Percentiles rank a stretch among this genome's conserved stretches.
Conservation (phyloP, 148 eudicot genomes). For the Cornus suecica region DNA sequence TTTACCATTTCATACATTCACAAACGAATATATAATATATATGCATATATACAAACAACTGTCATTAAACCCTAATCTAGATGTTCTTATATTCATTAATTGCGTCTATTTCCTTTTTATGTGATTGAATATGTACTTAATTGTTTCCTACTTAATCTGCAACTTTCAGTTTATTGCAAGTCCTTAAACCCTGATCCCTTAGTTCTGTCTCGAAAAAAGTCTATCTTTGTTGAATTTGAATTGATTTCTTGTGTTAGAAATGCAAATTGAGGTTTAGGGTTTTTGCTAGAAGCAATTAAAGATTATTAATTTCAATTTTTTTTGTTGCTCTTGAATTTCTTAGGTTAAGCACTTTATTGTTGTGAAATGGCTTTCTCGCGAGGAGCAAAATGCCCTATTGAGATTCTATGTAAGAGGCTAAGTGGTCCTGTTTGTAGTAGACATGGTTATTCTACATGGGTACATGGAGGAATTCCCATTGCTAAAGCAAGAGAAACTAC, state of each 20-base stretch:
- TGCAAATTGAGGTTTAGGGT: background rate
- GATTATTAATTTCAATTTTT: no score
- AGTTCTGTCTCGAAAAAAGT: background rate
- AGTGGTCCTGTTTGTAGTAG: slow-evolving; percentile 19
- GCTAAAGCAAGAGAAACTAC: slow-evolving; percentile 20
- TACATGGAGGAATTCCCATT: slow-evolving; percentile 25
- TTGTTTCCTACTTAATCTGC: background rate
- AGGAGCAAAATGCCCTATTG: background rate
- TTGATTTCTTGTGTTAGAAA: background rate
- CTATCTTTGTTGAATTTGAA: background rate
- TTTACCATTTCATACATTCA: no score
- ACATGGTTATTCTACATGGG: slow-evolving; percentile 40
- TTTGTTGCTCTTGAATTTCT: background rate
- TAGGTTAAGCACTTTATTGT: background rate
- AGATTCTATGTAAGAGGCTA: background rate
- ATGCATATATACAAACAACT: no score
- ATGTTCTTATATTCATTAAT: no score
- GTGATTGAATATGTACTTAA: no score
- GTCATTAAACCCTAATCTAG: no score
- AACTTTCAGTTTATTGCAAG: background rate
- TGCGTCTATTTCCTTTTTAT: no score
- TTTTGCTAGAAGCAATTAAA: background rate
- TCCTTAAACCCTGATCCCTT: background rate
- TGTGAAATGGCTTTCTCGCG: background rate
- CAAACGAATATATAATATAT: no score